Evolutionary conservation across 768 basidiomycete genomes (phyloP), one percentile per base, ranked within the genome.

Genomic region (Lyophyllum shimeji): DNA sequence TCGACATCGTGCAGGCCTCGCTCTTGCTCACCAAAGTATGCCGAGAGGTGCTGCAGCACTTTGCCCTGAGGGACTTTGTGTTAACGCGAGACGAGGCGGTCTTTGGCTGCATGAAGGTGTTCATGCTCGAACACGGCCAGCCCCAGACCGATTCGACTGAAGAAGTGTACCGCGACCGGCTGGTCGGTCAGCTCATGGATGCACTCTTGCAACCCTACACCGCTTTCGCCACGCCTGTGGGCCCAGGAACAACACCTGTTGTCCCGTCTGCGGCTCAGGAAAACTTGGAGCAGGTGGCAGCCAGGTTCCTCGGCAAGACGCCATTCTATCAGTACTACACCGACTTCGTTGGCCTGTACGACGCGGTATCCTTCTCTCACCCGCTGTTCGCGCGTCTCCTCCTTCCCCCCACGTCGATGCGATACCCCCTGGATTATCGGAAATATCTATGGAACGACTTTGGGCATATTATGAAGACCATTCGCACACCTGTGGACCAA

Each of bases 281-380:
- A 20, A 67, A 69, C 57, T 68, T 92, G 52, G 89, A 91, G 60
- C 62, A 71, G 6, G 83, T 81, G 2, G 78, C 89, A 2, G 56
- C 66, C 12, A 73, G 74, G 23, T 86, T 86, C 68, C 81, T 93
- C n/a, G 85, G 87, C 0, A 58, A 77, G 4, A 85, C 86, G 0
- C 93, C 95, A 0, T 98, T 98, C 76, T 97, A 85, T 75, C 94
- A 96, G 68, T 93, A 89, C 65, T 98, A 94, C 73, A 89, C 89
- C 13, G 95, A 97, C 70, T 88, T 97, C 66, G 78, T 96, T 53
- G 86, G 83, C 1, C 74, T 98, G n/a, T 98, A 95, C 71, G 90
- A 93, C 64, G 82, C 93, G 3, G 85, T 94, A 61, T 98, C 95
- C 7, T 95, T 95, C 69, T 82, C 86, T 1, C 85, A 98, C 64